Evolutionary conservation across 306 rosid species (phyloP), one percentile per base, ranked within the genome.

Genomic region (Vigna angularis): DNA sequence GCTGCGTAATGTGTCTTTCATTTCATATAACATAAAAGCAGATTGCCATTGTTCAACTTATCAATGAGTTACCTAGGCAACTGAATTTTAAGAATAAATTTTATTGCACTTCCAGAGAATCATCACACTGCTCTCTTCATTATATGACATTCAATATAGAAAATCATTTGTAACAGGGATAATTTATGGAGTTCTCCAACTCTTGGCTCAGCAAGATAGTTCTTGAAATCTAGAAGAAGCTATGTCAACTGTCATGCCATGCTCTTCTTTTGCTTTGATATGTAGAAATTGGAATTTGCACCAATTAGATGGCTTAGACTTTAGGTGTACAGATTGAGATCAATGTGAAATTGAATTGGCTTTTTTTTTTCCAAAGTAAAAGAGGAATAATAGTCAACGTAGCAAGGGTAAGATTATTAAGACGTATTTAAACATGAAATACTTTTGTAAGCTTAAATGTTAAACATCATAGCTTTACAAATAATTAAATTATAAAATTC

Each of bases 1-100:
- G 94, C 74, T 77, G 79, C 53, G 53, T 74, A 73, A 34, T 61
- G 59, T 40, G 9, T 57, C 56, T 52, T 81, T 66, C 28, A 26
- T 26, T 26, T 26, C 12, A n/a, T 22, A 22, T 72, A 36, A 52
- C 34, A 53, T 47, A n/a, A 49, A 69, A 48, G 7, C 8, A 42
- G 34, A 13, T 70, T 77, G 3, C 11, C 20, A 49, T 30, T 64
- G 26, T 2, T 48, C 57, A 24, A 40, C 44, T 66, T 75, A 53
- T 12, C 17, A 22, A 65, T 47, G 15, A 51, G 28, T 72, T 36
- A 62, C 38, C 49, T 66, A 52, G 59, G 50, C 36, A 69, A 48
- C 50, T 58, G 64, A 16, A 47, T 51, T 42, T 73, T 73, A 63
- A 78, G 48, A 47, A 66, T 40, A 17, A 71, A 26, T 55, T 22